Conservation (phyloP, 768 basidiomycete species). For the Myochromella boudieri region DNA sequence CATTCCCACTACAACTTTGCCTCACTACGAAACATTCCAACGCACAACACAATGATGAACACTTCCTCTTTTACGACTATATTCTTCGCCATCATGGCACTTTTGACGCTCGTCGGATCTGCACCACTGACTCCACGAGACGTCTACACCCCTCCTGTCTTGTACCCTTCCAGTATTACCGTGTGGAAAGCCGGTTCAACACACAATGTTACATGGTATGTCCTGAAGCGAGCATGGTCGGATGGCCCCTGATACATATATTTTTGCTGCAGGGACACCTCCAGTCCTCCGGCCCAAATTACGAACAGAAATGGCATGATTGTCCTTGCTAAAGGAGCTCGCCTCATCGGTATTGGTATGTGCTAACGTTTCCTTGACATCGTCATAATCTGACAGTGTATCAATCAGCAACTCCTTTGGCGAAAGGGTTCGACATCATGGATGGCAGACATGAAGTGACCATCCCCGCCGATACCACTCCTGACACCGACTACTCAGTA, state of each 20-base stretch:
- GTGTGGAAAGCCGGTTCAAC: constrained; percentile 41
- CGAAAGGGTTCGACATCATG: constrained; percentile 35
- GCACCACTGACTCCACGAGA: constrained; percentile 39
- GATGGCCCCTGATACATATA: constrained; percentile 1
- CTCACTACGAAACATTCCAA: background rate
- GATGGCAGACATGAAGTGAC: constrained; percentile 30
- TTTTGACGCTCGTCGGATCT: constrained; percentile 26
- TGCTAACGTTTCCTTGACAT: background rate
- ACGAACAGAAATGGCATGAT: constrained; percentile 46
- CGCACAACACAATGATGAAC: constrained; percentile 10
- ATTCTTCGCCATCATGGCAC: constrained; percentile 18
- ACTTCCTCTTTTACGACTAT: constrained; percentile 13
- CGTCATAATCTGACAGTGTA: constrained; percentile 3
- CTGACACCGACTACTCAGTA: constrained; percentile 35
- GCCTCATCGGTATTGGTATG: constrained; percentile 30
- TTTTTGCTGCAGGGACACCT: constrained; percentile 32
- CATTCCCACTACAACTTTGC: background rate
- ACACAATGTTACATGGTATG: constrained; percentile 47
- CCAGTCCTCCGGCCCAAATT: constrained; percentile 41
- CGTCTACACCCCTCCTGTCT: constrained; percentile 46
- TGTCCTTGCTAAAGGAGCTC: constrained; percentile 36
- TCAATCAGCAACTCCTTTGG: constrained; percentile 29
- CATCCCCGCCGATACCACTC: constrained; percentile 31
- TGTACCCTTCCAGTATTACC: constrained; percentile 30
- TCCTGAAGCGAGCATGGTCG: background rate